A percentile compares a stretch with the other conserved stretches of the same genome.
Evolutionary conservation across 495 filamentous ascomycete genomes (phyloP).

Genomic region (Thermothielavioides terrestris): DNA sequence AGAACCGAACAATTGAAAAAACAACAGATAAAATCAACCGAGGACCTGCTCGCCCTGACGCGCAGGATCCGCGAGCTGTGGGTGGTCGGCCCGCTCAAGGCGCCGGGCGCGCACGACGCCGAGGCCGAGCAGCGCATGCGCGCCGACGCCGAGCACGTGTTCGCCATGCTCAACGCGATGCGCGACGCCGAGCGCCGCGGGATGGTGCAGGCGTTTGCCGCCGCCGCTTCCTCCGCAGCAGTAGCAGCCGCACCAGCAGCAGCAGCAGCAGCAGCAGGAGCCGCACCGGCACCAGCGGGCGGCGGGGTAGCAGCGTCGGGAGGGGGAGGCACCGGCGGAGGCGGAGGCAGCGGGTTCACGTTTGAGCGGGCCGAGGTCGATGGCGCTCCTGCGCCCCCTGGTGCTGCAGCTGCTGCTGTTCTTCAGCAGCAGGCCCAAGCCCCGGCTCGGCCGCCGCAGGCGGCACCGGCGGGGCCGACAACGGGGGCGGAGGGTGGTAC

Average conservation of each 20-base stretch:
- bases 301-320: no score
- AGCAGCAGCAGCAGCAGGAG: no score
- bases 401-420: no score
- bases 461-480: no score
- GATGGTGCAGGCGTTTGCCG: neutral
- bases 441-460: no score
- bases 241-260: no score
- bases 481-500: no score
- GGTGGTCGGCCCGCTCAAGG: constrained; percentile 33
- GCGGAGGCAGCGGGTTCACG: neutral
- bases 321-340: neutral
- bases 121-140: constrained; percentile 23
- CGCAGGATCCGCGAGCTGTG: constrained; percentile 37
- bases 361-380: neutral
- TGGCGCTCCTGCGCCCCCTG: no score
- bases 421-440: no score
- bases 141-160: constrained; percentile 9
- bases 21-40: constrained; percentile 23
- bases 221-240: no score
- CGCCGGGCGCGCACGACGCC: constrained; percentile 26
- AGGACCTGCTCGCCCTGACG: constrained; percentile 32
- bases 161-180: constrained; percentile 7
- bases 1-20: no score
- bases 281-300: no score
- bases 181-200: constrained; percentile 2